Evolutionary conservation across 192 early-diverging fungal species (phyloP), one percentile per base, ranked within the genome.

Genomic region (Phycomyces nitens): DNA sequence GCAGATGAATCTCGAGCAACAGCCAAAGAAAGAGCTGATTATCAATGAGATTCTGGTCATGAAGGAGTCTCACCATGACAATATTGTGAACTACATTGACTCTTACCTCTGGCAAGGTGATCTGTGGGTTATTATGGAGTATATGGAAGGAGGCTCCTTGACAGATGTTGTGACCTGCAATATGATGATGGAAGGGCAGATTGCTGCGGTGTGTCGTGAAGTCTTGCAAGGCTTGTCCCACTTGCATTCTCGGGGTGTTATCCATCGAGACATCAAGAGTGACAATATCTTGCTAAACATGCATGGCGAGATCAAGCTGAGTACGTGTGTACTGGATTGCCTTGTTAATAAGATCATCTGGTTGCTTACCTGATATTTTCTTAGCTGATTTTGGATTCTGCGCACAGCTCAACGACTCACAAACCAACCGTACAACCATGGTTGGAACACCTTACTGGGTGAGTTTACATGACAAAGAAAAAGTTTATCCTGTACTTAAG

Each of bases 101-200:
- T 81, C 87, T 22, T 96, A 88, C 73, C 71, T 96, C 44, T 82
- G 89, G 61, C 83, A 84, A 66, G 80, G 78, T 12, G 93, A 94
- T 50, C 79, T 96, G 59, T 96, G 94, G 94, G 89, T 96, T 11
- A 84, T 96, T 40, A 91, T 96, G 91, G 94, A 96, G 77, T 91
- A 89, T 71, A 96, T 96, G 94, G 94, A 96, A 72, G 94, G 92
- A 27, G 94, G 94, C 15, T 80, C 89, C 34, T 75, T 96, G 68
- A 96, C 92, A 11, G 93, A 96, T 54, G 86, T 94, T 44, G 94
- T 96, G 60, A 89, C 86, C 69, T 92, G 91, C 77, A 90, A 83
- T 70, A 80, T 80, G 72, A 80, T 95, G 87, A 88, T 82, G 44
- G 94, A 95, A 77, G 80, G 77, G 1, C 92, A 94, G 70, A 95